Conservation (phyloP, 2,329 filamentous ascomycete genomes). For the Samsoniella hepiali region DNA sequence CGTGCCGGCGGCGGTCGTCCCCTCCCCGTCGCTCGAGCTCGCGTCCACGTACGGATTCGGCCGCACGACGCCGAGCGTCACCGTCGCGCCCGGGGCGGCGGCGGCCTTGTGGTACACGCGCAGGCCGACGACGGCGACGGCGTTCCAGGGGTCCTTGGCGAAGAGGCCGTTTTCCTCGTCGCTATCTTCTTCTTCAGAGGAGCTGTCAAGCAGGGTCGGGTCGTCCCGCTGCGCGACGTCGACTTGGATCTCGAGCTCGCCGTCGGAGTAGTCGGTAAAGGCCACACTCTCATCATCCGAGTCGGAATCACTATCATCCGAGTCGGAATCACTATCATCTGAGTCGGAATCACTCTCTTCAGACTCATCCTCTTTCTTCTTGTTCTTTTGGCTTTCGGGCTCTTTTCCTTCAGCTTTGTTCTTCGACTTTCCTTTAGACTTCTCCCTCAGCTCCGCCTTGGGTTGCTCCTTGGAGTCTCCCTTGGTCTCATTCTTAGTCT, state of each 20-base stretch:
- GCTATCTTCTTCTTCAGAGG: neutral
- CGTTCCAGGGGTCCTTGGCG: slow-evolving; percentile 60
- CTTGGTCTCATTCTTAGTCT: neutral
- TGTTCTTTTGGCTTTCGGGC: neutral
- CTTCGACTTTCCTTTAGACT: slow-evolving; percentile 26
- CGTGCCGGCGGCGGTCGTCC: neutral
- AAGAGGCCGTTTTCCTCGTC: slow-evolving; percentile 37
- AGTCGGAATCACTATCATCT: slow-evolving; percentile 10
- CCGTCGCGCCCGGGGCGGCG: slow-evolving; percentile 28
- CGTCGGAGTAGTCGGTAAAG: slow-evolving; percentile 39
- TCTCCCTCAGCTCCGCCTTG: slow-evolving; percentile 33
- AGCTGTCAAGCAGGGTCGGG: slow-evolving; percentile 3
- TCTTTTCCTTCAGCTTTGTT: neutral
- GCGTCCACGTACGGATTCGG: slow-evolving; percentile 32
- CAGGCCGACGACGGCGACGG: slow-evolving; percentile 58
- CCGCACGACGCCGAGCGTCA: slow-evolving; percentile 39
- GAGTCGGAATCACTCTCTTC: slow-evolving; percentile 23
- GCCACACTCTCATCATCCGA: slow-evolving; percentile 27
- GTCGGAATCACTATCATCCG: neutral
- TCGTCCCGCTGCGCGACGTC: neutral
- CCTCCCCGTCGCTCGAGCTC: slow-evolving; percentile 25
- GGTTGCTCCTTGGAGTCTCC: neutral
- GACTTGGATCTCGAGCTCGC: slow-evolving; percentile 36
- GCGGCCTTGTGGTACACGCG: slow-evolving; percentile 55
- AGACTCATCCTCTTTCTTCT: neutral